A percentile compares a stretch with the other conserved stretches of the same genome.
Conservation (phyloP, 1,139 yeast genomes). For the Petasospora rhodanensis region DNA sequence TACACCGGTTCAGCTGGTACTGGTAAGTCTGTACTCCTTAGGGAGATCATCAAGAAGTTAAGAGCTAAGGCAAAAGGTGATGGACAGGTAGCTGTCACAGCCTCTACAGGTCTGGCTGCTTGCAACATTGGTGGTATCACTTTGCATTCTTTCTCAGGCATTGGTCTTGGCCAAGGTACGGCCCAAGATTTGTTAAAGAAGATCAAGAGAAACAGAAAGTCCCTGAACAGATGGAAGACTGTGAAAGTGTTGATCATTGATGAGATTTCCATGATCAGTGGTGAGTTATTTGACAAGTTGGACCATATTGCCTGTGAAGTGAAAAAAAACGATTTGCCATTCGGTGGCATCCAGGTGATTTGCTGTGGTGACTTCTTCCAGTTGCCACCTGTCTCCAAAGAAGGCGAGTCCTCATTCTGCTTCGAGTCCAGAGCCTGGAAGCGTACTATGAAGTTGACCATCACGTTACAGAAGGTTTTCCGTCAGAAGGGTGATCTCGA, state of each 20-base stretch:
- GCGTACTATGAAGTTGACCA: conserved; percentile 56
- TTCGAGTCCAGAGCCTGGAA: conserved; percentile 80
- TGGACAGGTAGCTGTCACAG: conserved; percentile 74
- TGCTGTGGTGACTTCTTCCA: conserved; percentile 91
- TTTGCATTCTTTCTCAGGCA: conserved; percentile 80
- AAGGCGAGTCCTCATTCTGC: conserved; percentile 47
- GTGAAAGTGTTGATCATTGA: conserved; percentile 70
- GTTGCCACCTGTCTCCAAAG: conserved; percentile 71
- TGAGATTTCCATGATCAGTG: conserved; percentile 89
- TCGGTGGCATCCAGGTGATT: conserved; percentile 86
- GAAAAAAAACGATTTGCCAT: conserved; percentile 51
- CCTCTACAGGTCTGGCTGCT: conserved; percentile 91
- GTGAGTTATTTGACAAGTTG: conserved; percentile 64
- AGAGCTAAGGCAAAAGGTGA: conserved; percentile 39
- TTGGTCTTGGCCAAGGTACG: conserved; percentile 64
- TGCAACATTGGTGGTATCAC: conserved; percentile 89
- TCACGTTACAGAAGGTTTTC: conserved; percentile 75
- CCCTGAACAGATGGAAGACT: conserved; percentile 55
- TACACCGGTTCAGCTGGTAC: conserved; percentile 97
- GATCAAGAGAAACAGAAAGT: conserved; percentile 51
- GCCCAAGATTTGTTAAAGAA: conserved; percentile 44
- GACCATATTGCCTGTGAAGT: conserved; percentile 58
- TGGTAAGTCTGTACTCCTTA: conserved; percentile 78
- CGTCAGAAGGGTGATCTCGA: conserved; percentile 80
- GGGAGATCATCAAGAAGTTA: conserved; percentile 62